These are phyloP conservation scores for Citrullus colocynthis DNA, from an alignment of 306 rosid species.

Conservation along the genomic window DNA sequence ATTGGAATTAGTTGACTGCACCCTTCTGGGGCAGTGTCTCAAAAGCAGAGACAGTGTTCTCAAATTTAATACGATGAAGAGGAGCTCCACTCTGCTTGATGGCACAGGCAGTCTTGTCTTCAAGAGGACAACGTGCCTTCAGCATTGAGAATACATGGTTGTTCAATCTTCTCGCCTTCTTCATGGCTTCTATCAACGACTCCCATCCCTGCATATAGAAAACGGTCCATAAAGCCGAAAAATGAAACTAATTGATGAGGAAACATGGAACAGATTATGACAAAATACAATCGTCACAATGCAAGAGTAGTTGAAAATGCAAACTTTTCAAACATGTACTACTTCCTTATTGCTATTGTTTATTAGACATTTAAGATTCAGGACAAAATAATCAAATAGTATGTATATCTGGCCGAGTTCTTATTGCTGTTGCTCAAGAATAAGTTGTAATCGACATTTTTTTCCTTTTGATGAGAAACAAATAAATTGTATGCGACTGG, in stretches of 20 bases:
- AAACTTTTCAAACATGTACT: not conserved
- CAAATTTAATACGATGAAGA: conserved; percentile 69
- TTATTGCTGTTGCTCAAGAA: too few relatives aligned
- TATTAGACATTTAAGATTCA: too few relatives aligned
- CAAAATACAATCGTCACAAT: not conserved
- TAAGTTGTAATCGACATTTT: too few relatives aligned
- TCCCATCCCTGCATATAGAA: conserved; percentile 67
- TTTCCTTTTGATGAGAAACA: too few relatives aligned
- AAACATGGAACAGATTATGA: not conserved
- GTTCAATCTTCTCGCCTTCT: conserved; percentile 92
- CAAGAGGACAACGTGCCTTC: conserved; percentile 95
- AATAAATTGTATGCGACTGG: too few relatives aligned
- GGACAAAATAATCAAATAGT: too few relatives aligned
- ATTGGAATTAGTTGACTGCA: conserved; percentile 3
- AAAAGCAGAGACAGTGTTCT: conserved; percentile 89
- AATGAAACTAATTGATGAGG: not conserved
- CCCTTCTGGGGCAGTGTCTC: conserved; percentile 96
- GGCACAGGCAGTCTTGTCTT: conserved; percentile 96
- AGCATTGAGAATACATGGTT: conserved; percentile 96
- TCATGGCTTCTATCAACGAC: conserved; percentile 69
- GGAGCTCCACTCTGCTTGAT: conserved; percentile 99
- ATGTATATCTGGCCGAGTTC: too few relatives aligned
- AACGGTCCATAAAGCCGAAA: not conserved
- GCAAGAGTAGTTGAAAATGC: not conserved
- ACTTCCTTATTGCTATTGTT: not conserved